These are phyloP conservation scores for Rubia yunnanensis DNA, from an alignment of 257 asterid species.

Conservation along the genomic window DNA sequence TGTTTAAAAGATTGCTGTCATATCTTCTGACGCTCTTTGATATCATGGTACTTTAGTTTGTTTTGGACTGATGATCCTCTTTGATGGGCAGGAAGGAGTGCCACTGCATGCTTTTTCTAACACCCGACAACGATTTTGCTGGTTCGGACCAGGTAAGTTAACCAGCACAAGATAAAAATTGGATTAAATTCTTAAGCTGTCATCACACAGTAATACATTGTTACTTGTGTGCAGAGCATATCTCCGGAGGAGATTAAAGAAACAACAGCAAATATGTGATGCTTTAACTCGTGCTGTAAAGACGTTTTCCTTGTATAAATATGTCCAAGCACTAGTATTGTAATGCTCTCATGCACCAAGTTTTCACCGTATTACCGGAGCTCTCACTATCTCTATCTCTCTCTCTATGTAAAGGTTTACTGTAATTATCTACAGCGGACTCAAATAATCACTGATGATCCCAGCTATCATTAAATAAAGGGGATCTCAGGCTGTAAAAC, in stretches of 20 bases:
- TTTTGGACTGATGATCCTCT: neutral
- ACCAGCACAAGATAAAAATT: neutral
- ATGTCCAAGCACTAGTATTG: neutral
- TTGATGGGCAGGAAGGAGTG: conserved; percentile 91
- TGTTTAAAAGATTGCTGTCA: conserved; percentile 4
- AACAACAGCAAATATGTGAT: conserved; percentile 69
- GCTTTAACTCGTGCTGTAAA: conserved; percentile 2
- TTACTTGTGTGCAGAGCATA: conserved; percentile 44
- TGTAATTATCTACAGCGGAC: neutral
- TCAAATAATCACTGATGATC: neutral
- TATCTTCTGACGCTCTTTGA: neutral
- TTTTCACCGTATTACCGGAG: neutral
- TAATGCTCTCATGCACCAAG: neutral
- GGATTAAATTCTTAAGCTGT: neutral
- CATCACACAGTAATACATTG: neutral
- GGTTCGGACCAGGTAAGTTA: conserved; percentile 75
- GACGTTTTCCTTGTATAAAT: conserved; percentile 12
- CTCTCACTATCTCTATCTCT: neutral
- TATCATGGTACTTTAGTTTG: neutral
- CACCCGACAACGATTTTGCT: conserved; percentile 85
- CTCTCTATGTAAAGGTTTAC: neutral
- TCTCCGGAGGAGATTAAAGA: conserved; percentile 71
- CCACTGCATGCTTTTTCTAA: conserved; percentile 94
- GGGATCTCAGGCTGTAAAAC: no score
- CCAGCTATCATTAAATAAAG: neutral